phyloP scores from a whole-genome alignment of 371 early-diverging fungal species.

The Zychaea mexicana region DNA sequence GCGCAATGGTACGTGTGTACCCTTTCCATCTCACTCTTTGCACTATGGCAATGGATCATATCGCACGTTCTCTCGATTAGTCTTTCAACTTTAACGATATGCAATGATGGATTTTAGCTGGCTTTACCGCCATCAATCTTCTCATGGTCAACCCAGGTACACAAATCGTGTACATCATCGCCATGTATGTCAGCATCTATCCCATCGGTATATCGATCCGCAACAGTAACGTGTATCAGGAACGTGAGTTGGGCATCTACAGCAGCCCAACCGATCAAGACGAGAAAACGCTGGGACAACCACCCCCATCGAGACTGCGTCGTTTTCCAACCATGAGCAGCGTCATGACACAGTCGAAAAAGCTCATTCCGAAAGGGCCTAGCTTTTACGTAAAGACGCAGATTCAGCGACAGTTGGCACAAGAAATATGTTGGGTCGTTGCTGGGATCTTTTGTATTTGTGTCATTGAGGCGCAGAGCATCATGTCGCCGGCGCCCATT shows the following conservation, averaged over 20 bases:
- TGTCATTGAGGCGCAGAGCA: slow-evolving; percentile 12
- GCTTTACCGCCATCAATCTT: slow-evolving; percentile 41
- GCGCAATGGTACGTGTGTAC: slow-evolving; percentile 29
- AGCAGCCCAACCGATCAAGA: slow-evolving; percentile 6
- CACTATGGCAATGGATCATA: too few species aligned
- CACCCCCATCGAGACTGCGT: not conserved
- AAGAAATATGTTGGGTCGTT: slow-evolving; percentile 22
- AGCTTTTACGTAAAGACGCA: slow-evolving; percentile 26
- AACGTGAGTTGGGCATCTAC: slow-evolving; percentile 27
- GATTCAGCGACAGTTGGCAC: slow-evolving; percentile 21
- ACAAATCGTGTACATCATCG: slow-evolving; percentile 41
- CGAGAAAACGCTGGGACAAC: not conserved
- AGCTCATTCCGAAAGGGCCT: slow-evolving; percentile 10
- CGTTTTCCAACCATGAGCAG: slow-evolving; percentile 11
- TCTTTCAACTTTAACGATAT: too few species aligned
- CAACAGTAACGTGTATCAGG: slow-evolving; percentile 50
- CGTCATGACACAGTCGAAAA: slow-evolving; percentile 15
- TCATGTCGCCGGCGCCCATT: slow-evolving; percentile 16
- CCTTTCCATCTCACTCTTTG: not conserved
- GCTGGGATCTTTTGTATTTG: slow-evolving; percentile 16
- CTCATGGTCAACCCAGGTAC: slow-evolving; percentile 44
- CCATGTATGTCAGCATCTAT: slow-evolving; percentile 52
- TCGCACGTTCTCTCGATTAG: too few species aligned
- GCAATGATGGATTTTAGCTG: too few species aligned
- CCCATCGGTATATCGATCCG: slow-evolving; percentile 52